Evolutionary conservation across 2,329 filamentous ascomycete genomes (phyloP), one percentile per base, ranked within the genome.

Genomic region (Diaporthe velutina): DNA sequence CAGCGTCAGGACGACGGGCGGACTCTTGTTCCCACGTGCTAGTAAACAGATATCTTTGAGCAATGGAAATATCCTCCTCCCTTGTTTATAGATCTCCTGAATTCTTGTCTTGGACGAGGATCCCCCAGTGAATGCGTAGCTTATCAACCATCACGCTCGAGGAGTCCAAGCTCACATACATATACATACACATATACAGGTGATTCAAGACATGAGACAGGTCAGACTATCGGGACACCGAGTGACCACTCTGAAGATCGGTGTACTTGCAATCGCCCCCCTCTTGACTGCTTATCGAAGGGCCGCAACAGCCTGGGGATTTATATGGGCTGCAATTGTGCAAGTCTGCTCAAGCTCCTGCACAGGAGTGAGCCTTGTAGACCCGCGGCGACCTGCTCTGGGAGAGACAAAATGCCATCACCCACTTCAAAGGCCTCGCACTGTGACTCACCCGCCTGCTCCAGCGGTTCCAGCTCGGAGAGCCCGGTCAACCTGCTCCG

Each of bases 401-500:
- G 17, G 30, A 12, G n/a, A 50, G 42, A 40, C 55, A 48, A 17
- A 45, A n/a, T n/a, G n/a, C n/a, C 19, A 54, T 28, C 28, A 35
- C 33, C 42, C 8, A 13, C 45, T 40, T 67, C 28, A 15, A 57
- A 60, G 54, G 2, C 30, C 30, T 58, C 42, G 30, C 30, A 42
- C 55, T 22, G 33, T 72, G 70, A 64, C 57, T 64, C 57, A 28
- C 30, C 42, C 42, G 30, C 33, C 28, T 55, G 17, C 38, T 19
- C 45, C 28, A 10, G n/a, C 22, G 30, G 22, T 42, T 2, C 25
- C 33, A 48, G 48, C 25, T 30, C n/a, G 33, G 57, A 25, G 57
- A 45, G 28, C 28, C 28, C 70, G 33, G 22, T 17, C 38, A 64
- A 40, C 33, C 33, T 52, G 58, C n/a, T 28, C 45, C 57, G 45